Evolutionary conservation across 1,284 basidiomycete genomes (phyloP).

Genomic region (Bondarzewia mesenterica): DNA sequence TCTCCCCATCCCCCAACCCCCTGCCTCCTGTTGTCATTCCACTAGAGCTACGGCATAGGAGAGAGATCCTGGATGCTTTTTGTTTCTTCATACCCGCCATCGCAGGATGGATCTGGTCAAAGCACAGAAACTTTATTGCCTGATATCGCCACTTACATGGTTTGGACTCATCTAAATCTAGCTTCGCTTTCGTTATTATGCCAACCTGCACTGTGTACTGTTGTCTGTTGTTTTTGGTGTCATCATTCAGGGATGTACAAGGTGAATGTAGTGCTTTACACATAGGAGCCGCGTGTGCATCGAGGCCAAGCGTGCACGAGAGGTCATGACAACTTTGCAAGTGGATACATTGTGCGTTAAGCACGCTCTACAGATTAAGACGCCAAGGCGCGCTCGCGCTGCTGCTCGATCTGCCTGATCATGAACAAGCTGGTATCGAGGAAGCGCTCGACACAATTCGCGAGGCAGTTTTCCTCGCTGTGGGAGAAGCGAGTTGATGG

Average conservation of each 20-base stretch:
- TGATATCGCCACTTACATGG: constrained; percentile 4
- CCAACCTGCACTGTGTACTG: not conserved
- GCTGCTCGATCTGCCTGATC: constrained; percentile 74
- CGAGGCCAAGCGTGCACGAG: too few relatives aligned
- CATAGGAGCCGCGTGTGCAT: too few relatives aligned
- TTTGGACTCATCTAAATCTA: not conserved
- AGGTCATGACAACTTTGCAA: too few relatives aligned
- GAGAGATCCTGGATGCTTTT: constrained; percentile 58
- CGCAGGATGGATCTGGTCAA: constrained; percentile 44
- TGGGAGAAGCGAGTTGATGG: constrained; percentile 83
- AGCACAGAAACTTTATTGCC: constrained; percentile 14
- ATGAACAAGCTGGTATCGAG: constrained; percentile 87
- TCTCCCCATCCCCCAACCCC: constrained; percentile 22
- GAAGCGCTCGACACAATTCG: constrained; percentile 92
- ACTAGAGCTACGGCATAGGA: constrained; percentile 38
- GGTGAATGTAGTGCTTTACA: not conserved
- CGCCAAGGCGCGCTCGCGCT: too few relatives aligned
- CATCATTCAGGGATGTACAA: not conserved
- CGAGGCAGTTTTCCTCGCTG: constrained; percentile 78
- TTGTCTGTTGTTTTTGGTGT: not conserved
- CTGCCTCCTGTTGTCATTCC: constrained; percentile 42
- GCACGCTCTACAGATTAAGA: not conserved
- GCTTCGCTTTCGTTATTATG: not conserved
- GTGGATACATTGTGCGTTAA: too few relatives aligned
- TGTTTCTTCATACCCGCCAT: constrained; percentile 60